Base-by-base conservation (phyloP, 2,329 filamentous ascomycete species). In the Alternaria conjuncta region DNA sequence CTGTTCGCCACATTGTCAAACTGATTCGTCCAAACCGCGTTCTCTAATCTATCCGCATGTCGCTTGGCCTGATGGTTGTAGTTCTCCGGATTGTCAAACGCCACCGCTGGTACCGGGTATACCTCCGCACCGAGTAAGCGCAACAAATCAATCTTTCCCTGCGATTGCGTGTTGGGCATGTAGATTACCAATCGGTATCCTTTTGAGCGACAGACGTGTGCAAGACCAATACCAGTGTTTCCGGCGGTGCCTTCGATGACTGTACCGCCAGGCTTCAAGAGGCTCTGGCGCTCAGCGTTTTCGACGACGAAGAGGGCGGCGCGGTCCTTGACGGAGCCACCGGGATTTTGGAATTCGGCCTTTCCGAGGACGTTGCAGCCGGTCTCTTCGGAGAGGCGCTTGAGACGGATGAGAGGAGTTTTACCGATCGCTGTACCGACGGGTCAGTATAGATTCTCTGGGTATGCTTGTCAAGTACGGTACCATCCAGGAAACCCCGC, bases 91-190 rank as follows among this genome's bases (percentile, higher is more conserved):
- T 98, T 93, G 67, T 98, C 94, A 76, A 97, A 98, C 4, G 96
- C 91, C 15, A 98, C 96, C 8, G 95, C 96, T 15, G 96, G 96
- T 0, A 99, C 96, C 18, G 96, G 94, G 82, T 97, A 92, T 32
- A 99, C 96, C 81, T 98, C 94, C 25, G 96, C 96, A 69, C 96
- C 96, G 10, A 99, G 87, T 36, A 98, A 85, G 9, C 95, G 88
- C 68, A 99, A 85, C 57, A 99, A 87, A 80, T 98, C 96, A 78
- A 99, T 92, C 86, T 99, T 99, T 79, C 94, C 96, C 83, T 97
- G 95, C 20, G 94, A 97, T 84, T 98, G 96, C 53, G 95, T 98
- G 85, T 99, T 92, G 74, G 96, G 96, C 96, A 99, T 98, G 88
- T 98, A 99, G 79, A 99, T 99, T 78, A 98, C 94, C 55, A 97